Base-by-base conservation (phyloP, 306 rosid species). In the Alnus glutinosa region DNA sequence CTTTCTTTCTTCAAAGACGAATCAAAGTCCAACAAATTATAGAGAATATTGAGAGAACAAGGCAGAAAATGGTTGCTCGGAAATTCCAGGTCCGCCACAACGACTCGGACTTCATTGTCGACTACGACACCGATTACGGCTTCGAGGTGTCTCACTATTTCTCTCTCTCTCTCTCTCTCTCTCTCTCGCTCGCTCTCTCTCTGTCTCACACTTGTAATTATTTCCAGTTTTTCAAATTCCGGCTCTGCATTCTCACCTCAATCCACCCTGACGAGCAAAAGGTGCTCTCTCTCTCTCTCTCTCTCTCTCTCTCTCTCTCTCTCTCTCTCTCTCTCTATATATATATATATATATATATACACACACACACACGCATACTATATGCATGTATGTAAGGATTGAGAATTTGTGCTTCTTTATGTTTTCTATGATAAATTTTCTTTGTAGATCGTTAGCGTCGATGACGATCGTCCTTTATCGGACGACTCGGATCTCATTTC, bases 41-140 rank as follows among this genome's bases (percentile, higher is more conserved):
- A 9, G 13, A n/a, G n/a, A 49, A 9, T 12, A 49, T 2, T 3
- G 46, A 11, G 2, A 48, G 37, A n/a, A 32, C 39, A 58, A 30
- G 67, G 59, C 3, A 36, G 58, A 76, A 44, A 54, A 90, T 93
- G 97, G 96, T 85, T 83, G 55, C 64, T 39, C 91, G 97, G 30
- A 85, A 52, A 74, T 87, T 93, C 72, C 81, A 82, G 75, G 96
- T 93, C 36, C 81, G 48, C 18, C 94, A 91, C 88, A 51, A 88
- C 13, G 81, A 80, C 82, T 71, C 92, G 68, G 73, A 74, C 68
- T 87, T 79, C 74, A 75, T 77, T 80, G 86, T 93, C 19, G 86
- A 85, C 39, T 91, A 93, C 88, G 88, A 93, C 79, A 86, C 94
- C 71, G 90, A 83, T 58, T 87, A 93, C n/a, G 97, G 96, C 70